Base-by-base conservation (phyloP, 2,329 filamentous ascomycete species). In the Leptosphaerulina australis region DNA sequence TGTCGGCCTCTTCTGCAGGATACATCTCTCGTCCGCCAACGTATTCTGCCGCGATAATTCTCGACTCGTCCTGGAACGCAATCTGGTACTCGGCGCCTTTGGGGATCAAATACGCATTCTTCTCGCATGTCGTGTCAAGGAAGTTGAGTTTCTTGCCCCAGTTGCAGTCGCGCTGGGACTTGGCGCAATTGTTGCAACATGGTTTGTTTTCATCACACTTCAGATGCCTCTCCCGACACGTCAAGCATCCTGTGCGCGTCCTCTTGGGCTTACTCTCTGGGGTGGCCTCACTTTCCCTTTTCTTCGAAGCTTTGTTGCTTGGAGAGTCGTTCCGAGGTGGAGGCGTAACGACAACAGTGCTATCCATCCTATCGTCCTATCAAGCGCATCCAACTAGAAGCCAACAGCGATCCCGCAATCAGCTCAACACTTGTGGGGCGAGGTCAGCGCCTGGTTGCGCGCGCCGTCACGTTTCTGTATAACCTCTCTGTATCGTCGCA, bases 31-130 rank as follows among this genome's bases (percentile, higher is more conserved):
- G 75, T 0, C 93, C 93, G 3, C 90, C 91, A 44, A 83, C 81
- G 70, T 97, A 97, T 69, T 96, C 91, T 1, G 89, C 93, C 5
- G 93, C 93, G 70, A 97, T 95, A 36, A 88, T 82, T 22, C 91
- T 83, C 17, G 92, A 97, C 69, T 97, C 91, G 68, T 97, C 93
- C 64, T 88, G 82, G 61, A 97, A 97, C 43, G 84, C 81, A 11
- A 97, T 81, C 67, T 80, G 80, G 82, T 88, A 91, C 41, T 90
- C 87, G 1, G 80, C 53, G 26, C 56, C 59, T 34, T 64, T 62
- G 11, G 63, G 60, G 6, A 69, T 61, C 5, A 67, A 37, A 82
- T 81, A 9, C 85, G 86, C 43, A 87, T 90, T 39, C 79, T 76
- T 64, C 36, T 88, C 85, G 48, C 88, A 86, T 55, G 87, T 87